A percentile compares a stretch with the other conserved stretches of the same genome.
Conservation (phyloP, 371 early-diverging fungal species). For the Synchytrium microbalum region DNA sequence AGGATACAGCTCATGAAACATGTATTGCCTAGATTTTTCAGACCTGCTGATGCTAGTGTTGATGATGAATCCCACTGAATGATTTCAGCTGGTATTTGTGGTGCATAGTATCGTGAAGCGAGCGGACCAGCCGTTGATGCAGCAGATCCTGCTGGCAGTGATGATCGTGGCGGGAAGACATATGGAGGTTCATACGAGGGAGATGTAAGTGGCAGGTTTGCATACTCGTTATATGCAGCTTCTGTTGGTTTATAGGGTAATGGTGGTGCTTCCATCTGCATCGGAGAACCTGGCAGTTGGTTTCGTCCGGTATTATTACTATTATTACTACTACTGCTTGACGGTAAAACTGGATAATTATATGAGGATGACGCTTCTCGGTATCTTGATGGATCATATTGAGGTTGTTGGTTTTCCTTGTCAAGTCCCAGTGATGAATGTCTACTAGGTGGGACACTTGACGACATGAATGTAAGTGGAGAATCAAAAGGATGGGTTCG, state of each 20-base stretch:
- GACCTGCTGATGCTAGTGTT: slow-evolving; percentile 61
- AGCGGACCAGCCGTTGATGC: not conserved
- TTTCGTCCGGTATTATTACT: no score
- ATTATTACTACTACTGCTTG: no score
- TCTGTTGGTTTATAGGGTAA: not conserved
- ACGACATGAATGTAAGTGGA: not conserved
- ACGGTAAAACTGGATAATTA: not conserved
- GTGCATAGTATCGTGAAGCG: not conserved
- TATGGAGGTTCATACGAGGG: not conserved
- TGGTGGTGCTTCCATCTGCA: not conserved
- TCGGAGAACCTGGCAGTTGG: not conserved
- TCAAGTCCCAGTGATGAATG: not conserved
- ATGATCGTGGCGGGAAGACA: not conserved
- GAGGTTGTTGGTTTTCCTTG: not conserved
- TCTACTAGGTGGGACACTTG: not conserved
- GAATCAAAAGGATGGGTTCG: not conserved
- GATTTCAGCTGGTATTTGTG: not conserved
- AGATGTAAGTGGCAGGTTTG: not conserved
- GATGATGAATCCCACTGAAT: not conserved
- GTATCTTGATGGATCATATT: not conserved
- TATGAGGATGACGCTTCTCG: not conserved
- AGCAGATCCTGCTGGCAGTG: not conserved
- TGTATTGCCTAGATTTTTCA: slow-evolving; percentile 95
- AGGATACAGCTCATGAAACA: slow-evolving; percentile 96
- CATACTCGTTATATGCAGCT: not conserved